A percentile compares a stretch with the other conserved stretches of the same genome.
Conservation (phyloP, 108 stramenopile species). For the Nitzschia sp. region DNA sequence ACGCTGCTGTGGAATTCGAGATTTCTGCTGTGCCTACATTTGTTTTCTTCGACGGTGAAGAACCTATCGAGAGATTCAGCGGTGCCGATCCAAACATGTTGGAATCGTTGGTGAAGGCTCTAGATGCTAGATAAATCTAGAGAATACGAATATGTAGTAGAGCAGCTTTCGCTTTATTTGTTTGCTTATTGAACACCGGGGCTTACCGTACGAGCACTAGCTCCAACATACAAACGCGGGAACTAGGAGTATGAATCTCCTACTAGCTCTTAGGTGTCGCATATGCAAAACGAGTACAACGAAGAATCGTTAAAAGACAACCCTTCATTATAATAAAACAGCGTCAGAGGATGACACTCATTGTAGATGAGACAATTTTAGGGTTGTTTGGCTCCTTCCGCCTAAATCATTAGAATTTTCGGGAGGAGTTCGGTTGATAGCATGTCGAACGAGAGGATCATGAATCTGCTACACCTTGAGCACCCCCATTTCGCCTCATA, state of each 20-base stretch:
- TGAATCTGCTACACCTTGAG: conserved; percentile 7
- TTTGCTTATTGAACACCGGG: too few species aligned
- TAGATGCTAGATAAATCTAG: conserved; percentile 21
- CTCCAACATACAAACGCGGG: too few species aligned
- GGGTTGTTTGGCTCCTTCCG: background rate
- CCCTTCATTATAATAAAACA: too few species aligned
- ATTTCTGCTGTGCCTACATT: conserved; percentile 79
- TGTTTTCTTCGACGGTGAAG: conserved; percentile 59
- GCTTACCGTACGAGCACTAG: too few species aligned
- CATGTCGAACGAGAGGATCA: background rate
- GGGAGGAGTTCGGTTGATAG: background rate
- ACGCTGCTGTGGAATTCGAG: conserved; percentile 64
- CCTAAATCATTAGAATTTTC: background rate
- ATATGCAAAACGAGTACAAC: too few species aligned
- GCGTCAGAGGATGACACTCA: too few species aligned
- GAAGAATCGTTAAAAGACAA: too few species aligned
- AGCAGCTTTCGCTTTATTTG: background rate
- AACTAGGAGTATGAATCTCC: too few species aligned
- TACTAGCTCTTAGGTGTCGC: too few species aligned
- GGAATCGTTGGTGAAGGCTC: conserved; percentile 46
- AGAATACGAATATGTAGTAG: background rate
- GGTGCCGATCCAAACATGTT: conserved; percentile 67
- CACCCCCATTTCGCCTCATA: background rate
- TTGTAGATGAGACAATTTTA: too few species aligned
- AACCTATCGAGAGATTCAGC: conserved; percentile 53